These are phyloP conservation scores for Pythium monospermum DNA, from an alignment of 352 stramenopile species.

Conservation along the genomic window DNA sequence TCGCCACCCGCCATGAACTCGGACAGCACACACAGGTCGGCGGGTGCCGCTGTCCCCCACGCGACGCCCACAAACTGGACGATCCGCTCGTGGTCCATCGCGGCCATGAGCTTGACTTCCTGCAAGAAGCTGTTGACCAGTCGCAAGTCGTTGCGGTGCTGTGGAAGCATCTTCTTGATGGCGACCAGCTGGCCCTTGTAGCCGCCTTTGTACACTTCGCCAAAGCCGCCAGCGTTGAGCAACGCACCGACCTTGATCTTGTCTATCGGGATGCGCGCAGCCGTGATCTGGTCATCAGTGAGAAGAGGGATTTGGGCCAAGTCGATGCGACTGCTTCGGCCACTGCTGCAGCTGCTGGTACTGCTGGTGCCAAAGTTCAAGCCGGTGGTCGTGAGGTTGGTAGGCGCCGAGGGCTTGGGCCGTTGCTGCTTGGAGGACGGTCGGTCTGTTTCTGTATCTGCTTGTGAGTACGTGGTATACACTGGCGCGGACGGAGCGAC, in stretches of 20 bases:
- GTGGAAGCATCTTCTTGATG: neutral
- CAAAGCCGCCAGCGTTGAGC: no score
- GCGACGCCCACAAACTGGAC: no score
- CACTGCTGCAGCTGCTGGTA: neutral
- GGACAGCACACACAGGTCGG: conserved; percentile 24
- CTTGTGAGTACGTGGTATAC: no score
- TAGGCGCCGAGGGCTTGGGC: neutral
- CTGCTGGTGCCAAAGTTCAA: neutral
- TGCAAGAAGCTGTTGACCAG: no score
- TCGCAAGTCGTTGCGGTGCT: no score
- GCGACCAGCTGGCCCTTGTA: conserved; percentile 10
- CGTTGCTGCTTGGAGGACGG: no score
- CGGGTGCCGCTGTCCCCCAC: no score
- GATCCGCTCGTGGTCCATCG: no score
- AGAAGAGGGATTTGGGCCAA: neutral
- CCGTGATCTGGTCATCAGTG: neutral
- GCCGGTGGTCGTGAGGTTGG: neutral
- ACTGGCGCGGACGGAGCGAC: no score
- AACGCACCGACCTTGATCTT: no score
- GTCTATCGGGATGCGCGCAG: neutral
- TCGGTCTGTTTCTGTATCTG: no score
- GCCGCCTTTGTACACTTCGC: neutral
- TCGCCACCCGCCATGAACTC: conserved; percentile 36
- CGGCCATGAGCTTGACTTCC: no score
- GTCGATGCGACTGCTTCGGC: neutral